A percentile compares a stretch with the other conserved stretches of the same genome.
Conservation (phyloP, 2,329 filamentous ascomycete genomes). For the Ascosphaera aggregata region DNA sequence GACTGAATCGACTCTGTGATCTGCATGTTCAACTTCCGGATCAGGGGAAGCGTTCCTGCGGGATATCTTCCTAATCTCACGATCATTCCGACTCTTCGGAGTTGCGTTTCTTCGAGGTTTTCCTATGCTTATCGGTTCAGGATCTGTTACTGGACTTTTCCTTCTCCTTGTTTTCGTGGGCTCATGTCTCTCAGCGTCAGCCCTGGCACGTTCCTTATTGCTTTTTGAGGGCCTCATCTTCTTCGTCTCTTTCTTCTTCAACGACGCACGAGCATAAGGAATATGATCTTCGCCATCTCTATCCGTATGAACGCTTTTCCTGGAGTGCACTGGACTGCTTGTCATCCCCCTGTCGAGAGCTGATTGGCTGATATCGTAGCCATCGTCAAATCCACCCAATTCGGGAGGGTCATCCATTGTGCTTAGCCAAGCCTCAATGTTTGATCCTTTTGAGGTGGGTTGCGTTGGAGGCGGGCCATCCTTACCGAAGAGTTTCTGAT, state of each 20-base stretch:
- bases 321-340: background rate
- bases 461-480: conserved; percentile 17
- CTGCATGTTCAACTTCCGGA: background rate
- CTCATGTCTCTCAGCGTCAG: background rate
- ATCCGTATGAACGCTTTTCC: conserved; percentile 11
- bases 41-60: background rate
- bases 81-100: background rate
- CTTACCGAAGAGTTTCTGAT: conserved; percentile 21
- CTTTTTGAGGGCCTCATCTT: background rate
- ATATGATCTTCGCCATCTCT: conserved; percentile 1
- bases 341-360: background rate
- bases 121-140: background rate
- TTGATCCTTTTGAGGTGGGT: conserved; percentile 20
- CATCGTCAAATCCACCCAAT: background rate
- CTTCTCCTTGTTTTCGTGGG: background rate
- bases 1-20: no score
- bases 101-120: background rate
- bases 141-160: background rate
- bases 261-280: background rate
- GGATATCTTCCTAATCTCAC: background rate
- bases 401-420: conserved; percentile 24
- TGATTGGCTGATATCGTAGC: background rate
- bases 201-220: background rate
- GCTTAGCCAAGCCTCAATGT: conserved; percentile 39
- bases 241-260: conserved; percentile 1